Conservation (phyloP, 2,329 filamentous ascomycete genomes). For the Didymella sp. region DNA sequence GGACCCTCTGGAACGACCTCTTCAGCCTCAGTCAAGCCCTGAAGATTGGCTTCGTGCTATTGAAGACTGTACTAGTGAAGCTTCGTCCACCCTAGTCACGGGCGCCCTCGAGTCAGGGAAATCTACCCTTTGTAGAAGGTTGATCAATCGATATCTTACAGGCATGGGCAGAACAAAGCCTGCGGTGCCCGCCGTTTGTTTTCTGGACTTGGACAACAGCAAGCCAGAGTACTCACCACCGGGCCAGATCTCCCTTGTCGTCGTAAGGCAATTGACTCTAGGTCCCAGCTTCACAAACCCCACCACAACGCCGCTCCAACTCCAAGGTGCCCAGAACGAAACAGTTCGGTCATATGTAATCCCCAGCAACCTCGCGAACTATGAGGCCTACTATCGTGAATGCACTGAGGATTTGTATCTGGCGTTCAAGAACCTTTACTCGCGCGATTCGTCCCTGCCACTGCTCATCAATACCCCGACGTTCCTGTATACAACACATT, state of each 20-base stretch:
- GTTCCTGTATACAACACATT: constrained; percentile 74
- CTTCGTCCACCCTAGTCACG: constrained; percentile 64
- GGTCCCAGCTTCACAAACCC: constrained; percentile 72
- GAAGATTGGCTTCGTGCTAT: constrained; percentile 60
- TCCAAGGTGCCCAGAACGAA: constrained; percentile 41
- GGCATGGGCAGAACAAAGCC: constrained; percentile 42
- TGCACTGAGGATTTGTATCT: constrained; percentile 69
- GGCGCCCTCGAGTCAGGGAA: constrained; percentile 78
- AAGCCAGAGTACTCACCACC: constrained; percentile 77
- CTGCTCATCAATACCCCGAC: constrained; percentile 77
- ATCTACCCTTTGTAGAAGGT: constrained; percentile 72
- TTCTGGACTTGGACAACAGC: constrained; percentile 79
- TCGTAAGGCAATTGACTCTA: constrained; percentile 67
- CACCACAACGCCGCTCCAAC: constrained; percentile 21
- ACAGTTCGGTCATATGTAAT: constrained; percentile 70
- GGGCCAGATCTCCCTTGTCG: constrained; percentile 72
- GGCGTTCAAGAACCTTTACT: constrained; percentile 60
- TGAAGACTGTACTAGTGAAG: constrained; percentile 43
- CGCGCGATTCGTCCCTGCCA: constrained; percentile 56
- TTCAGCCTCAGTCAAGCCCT: constrained; percentile 62
- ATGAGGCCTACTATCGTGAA: constrained; percentile 70
- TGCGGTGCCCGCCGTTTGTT: constrained; percentile 54
- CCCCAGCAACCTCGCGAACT: constrained; percentile 69
- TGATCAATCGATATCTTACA: constrained; percentile 72
- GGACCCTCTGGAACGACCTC: constrained; percentile 35